Conservation (phyloP, 768 basidiomycete species). For the Macrolepiota fuliginosa region DNA sequence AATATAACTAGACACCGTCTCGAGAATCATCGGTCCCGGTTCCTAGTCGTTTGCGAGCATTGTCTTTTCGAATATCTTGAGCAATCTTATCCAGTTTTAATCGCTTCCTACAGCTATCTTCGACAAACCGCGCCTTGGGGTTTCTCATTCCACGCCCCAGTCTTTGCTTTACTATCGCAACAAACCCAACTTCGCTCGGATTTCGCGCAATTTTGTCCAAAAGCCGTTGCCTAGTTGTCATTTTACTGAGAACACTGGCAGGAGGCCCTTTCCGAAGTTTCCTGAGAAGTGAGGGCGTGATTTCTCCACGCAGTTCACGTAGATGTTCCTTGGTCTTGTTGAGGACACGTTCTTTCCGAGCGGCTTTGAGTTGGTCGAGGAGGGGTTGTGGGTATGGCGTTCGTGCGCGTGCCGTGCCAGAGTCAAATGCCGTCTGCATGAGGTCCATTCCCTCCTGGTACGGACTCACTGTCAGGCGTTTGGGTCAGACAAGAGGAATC, state of each 20-base stretch:
- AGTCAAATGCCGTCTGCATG: conserved; percentile 32
- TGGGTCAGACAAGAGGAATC: background rate
- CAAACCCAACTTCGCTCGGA: conserved; percentile 68
- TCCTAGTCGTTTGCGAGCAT: background rate
- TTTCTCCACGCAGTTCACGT: conserved; percentile 64
- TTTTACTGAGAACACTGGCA: conserved; percentile 50
- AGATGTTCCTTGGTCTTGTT: conserved; percentile 64
- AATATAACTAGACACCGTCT: no score
- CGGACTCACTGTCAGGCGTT: conserved; percentile 30
- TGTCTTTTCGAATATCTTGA: background rate
- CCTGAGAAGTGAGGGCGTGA: conserved; percentile 43
- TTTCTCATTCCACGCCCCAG: conserved; percentile 50
- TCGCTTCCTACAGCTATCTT: conserved; percentile 18
- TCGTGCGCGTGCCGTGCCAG: conserved; percentile 39
- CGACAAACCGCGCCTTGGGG: conserved; percentile 33
- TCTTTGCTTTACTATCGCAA: conserved; percentile 57
- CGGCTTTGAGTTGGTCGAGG: conserved; percentile 46
- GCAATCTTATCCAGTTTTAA: conserved; percentile 1
- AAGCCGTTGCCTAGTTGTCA: conserved; percentile 46
- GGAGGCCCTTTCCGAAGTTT: conserved; percentile 60
- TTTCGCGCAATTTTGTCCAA: conserved; percentile 51
- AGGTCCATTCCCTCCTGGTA: conserved; percentile 26
- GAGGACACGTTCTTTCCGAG: conserved; percentile 54
- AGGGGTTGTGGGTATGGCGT: conserved; percentile 48
- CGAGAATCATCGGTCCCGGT: no score